Evolutionary conservation across 148 eudicot genomes (phyloP).

Genomic region (Diospyros kaki): DNA sequence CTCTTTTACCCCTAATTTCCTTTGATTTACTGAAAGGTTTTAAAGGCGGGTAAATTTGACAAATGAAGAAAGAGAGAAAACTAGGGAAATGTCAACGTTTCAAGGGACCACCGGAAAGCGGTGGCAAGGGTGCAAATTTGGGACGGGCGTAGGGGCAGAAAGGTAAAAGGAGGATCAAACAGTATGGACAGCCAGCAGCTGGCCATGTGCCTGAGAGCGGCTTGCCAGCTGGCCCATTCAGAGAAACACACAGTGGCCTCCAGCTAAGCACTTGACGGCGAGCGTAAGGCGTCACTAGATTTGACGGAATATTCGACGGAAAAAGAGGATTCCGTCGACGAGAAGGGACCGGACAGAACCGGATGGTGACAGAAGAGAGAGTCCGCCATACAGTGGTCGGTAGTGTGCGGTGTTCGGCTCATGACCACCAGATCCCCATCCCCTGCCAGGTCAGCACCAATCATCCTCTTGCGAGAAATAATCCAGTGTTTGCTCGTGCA

Average conservation of each 20-base stretch:
- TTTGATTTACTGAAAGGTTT: too few species aligned
- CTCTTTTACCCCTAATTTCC: background rate
- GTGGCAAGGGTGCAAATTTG: background rate
- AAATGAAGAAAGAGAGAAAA: background rate
- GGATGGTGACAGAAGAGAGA: constrained; percentile 12
- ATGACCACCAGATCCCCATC: constrained; percentile 14
- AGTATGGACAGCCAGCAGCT: constrained; percentile 15
- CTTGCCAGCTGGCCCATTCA: constrained; percentile 42
- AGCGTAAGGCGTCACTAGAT: constrained; percentile 5
- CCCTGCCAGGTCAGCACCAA: constrained; percentile 21
- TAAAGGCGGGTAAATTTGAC: too few species aligned
- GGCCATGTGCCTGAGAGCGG: constrained; percentile 32
- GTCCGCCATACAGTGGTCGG: constrained; percentile 11
- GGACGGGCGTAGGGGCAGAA: background rate
- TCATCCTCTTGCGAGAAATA: background rate
- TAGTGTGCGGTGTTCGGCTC: constrained; percentile 12
- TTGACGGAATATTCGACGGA: background rate
- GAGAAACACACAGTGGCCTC: constrained; percentile 24
- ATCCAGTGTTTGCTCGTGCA: too few species aligned
- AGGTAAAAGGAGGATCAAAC: background rate
- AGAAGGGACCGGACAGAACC: background rate
- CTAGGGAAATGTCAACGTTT: background rate
- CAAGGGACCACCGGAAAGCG: background rate
- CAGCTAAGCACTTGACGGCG: constrained; percentile 35
- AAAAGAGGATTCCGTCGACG: background rate